Conservation (phyloP, 2,329 filamentous ascomycete species). For the Botrytis deweyae region DNA sequence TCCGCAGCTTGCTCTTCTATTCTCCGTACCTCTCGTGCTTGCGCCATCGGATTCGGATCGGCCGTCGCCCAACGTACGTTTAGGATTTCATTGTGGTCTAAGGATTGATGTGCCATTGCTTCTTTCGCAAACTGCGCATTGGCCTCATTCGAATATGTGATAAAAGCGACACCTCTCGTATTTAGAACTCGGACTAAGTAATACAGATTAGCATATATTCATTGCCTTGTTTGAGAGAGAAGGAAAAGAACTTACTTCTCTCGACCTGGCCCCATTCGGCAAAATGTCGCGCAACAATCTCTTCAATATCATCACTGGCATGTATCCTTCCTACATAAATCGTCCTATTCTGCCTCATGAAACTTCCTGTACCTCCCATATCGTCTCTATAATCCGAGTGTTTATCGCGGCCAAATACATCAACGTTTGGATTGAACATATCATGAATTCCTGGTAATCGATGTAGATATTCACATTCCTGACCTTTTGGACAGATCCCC, state of each 20-base stretch:
- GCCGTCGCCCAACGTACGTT: conserved; percentile 97
- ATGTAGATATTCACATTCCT: conserved; percentile 93
- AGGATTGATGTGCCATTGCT: conserved; percentile 89
- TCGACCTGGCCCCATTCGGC: conserved; percentile 96
- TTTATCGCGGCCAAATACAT: conserved; percentile 94
- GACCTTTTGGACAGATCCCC: conserved; percentile 79
- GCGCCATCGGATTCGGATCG: conserved; percentile 92
- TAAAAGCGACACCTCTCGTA: conserved; percentile 84
- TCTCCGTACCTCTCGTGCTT: conserved; percentile 82
- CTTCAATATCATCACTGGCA: conserved; percentile 94
- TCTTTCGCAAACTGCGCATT: conserved; percentile 91
- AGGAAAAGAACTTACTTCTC: conserved; percentile 51
- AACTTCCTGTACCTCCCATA: conserved; percentile 95
- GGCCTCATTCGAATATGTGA: conserved; percentile 89
- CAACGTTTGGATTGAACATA: conserved; percentile 88
- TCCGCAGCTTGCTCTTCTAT: conserved; percentile 97
- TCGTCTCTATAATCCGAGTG: conserved; percentile 91
- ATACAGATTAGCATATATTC: conserved; percentile 30
- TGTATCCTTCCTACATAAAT: conserved; percentile 93
- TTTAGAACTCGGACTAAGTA: conserved; percentile 72
- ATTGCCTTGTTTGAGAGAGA: not conserved
- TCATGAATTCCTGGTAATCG: conserved; percentile 83
- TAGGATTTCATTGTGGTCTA: conserved; percentile 88
- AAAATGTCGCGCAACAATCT: conserved; percentile 91
- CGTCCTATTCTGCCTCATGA: conserved; percentile 90